Conservation (phyloP, 768 basidiomycete genomes). For the Amanita polypyramis region DNA sequence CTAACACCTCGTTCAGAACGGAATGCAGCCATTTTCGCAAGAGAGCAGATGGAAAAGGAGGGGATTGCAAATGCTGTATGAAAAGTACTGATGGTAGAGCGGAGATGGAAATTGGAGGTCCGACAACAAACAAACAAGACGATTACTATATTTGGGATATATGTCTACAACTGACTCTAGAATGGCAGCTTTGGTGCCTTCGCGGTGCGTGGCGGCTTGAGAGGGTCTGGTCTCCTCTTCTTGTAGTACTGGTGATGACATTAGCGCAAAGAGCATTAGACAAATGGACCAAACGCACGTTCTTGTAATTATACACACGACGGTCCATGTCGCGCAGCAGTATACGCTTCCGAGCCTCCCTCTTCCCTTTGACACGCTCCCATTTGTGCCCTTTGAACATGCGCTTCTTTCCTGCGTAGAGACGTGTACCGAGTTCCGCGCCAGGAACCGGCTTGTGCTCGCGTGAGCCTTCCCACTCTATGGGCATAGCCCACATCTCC, state of each 20-base stretch:
- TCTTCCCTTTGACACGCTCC: slow-evolving; percentile 49
- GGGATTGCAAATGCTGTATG: background rate
- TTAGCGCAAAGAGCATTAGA: slow-evolving; percentile 2
- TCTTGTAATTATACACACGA: slow-evolving; percentile 56
- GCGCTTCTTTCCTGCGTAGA: slow-evolving; percentile 68
- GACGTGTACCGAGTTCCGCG: slow-evolving; percentile 43
- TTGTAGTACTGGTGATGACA: slow-evolving; percentile 29
- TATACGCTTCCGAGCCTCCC: slow-evolving; percentile 36
- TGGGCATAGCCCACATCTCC: slow-evolving; percentile 20
- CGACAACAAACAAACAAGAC: background rate
- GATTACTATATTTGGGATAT: background rate
- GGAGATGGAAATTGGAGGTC: background rate
- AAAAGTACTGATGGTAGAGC: background rate
- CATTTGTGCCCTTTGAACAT: slow-evolving; percentile 96
- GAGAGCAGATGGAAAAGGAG: background rate
- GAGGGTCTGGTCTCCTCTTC: slow-evolving; percentile 45
- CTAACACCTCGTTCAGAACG: slow-evolving; percentile 20
- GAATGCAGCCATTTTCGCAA: slow-evolving; percentile 6
- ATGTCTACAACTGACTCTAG: slow-evolving; percentile 21
- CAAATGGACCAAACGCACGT: slow-evolving; percentile 28
- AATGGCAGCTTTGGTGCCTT: slow-evolving; percentile 53
- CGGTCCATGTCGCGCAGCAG: slow-evolving; percentile 63
- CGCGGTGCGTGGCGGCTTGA: slow-evolving; percentile 36
- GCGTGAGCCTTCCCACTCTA: slow-evolving; percentile 36
- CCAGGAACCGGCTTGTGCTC: slow-evolving; percentile 33